Conservation (phyloP, 1,139 yeast genomes). For the Yamadazyma mexicana region DNA sequence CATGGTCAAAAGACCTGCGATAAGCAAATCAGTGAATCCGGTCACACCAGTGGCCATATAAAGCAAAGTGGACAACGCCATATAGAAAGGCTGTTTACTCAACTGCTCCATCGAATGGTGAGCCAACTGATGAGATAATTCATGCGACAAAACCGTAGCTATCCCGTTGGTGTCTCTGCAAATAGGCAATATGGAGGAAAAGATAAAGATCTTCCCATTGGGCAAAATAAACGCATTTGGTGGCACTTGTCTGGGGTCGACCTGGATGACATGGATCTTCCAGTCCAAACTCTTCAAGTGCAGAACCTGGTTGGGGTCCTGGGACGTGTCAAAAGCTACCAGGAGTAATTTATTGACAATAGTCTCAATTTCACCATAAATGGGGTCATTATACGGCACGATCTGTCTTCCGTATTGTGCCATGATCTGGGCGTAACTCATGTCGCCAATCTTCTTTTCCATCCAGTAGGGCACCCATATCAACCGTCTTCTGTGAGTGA, state of each 20-base stretch:
- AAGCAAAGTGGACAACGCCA: conserved; percentile 49
- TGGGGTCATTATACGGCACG: conserved; percentile 55
- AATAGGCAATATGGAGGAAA: conserved; percentile 74
- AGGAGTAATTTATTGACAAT: conserved; percentile 68
- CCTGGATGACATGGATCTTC: conserved; percentile 78
- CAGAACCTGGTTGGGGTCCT: conserved; percentile 23
- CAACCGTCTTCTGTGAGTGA: conserved; percentile 70
- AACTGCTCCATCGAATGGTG: conserved; percentile 86
- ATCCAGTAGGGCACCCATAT: conserved; percentile 70
- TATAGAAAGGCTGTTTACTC: conserved; percentile 62
- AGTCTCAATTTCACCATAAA: conserved; percentile 51
- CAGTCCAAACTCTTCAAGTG: conserved; percentile 56
- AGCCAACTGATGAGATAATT: conserved; percentile 90
- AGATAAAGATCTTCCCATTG: conserved; percentile 92
- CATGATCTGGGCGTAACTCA: conserved; percentile 63
- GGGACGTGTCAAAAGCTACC: conserved; percentile 44
- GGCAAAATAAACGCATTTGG: conserved; percentile 97
- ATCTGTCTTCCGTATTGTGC: conserved; percentile 45
- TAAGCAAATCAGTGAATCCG: conserved; percentile 52
- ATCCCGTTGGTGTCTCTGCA: conserved; percentile 84
- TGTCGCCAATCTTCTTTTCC: conserved; percentile 68
- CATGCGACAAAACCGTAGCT: conserved; percentile 93
- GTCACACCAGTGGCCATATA: conserved; percentile 34
- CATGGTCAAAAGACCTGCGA: conserved; percentile 62
- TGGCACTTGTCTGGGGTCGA: conserved; percentile 57